Conservation (phyloP, 305 asterid species). For the Fraxinus dipetala region DNA sequence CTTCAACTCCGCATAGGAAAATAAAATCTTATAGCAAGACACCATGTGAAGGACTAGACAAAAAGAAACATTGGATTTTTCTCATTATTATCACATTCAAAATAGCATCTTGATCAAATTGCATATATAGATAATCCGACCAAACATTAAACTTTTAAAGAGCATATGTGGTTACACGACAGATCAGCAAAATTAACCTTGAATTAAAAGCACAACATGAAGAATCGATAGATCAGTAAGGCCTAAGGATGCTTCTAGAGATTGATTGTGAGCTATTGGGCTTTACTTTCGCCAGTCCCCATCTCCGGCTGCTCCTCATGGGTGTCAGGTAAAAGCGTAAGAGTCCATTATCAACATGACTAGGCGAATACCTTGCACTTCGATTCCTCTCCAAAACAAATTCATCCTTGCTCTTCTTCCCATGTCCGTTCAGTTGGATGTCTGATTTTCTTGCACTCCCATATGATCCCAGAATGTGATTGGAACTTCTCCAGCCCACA, state of each 20-base stretch:
- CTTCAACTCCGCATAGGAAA: neutral
- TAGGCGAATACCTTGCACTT: slow-evolving; percentile 77
- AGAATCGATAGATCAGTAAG: slow-evolving; percentile 53
- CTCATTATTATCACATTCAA: slow-evolving; percentile 40
- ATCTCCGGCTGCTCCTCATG: slow-evolving; percentile 65
- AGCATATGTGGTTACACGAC: slow-evolving; percentile 28
- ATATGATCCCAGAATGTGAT: slow-evolving; percentile 49
- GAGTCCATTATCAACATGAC: slow-evolving; percentile 69
- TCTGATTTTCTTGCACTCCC: slow-evolving; percentile 51
- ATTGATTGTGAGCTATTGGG: slow-evolving; percentile 60
- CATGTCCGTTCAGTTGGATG: slow-evolving; percentile 46
- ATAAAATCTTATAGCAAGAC: neutral
- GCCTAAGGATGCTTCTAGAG: slow-evolving; percentile 69
- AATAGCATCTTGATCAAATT: slow-evolving; percentile 29
- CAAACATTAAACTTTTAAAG: slow-evolving; percentile 34
- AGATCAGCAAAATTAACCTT: slow-evolving; percentile 31
- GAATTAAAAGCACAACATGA: slow-evolving; percentile 31
- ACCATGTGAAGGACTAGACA: neutral
- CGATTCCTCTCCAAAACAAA: slow-evolving; percentile 71
- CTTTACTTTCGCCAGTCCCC: slow-evolving; percentile 48
- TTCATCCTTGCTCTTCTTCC: slow-evolving; percentile 54
- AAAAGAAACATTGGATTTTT: slow-evolving; percentile 4
- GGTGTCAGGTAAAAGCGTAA: slow-evolving; percentile 84
- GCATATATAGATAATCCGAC: slow-evolving; percentile 20
- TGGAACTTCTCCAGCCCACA: slow-evolving; percentile 72